Evolutionary conservation across 2,329 filamentous ascomycete species (phyloP), one percentile per base, ranked within the genome.

Genomic region (Cytospora schulzeri): DNA sequence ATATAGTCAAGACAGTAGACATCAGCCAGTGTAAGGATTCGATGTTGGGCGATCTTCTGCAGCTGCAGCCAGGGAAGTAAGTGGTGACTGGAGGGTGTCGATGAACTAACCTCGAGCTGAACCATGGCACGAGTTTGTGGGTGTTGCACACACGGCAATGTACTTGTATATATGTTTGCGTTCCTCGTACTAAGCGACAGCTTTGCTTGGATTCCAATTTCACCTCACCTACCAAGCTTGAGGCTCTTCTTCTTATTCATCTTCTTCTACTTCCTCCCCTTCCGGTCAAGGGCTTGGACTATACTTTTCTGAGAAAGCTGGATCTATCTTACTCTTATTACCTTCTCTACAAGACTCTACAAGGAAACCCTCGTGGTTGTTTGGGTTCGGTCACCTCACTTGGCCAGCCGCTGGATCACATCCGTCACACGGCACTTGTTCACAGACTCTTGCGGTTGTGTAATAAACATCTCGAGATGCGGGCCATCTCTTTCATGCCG

Each of bases 401-500:
- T 19, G 11, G 14, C 26, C 35, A 38, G 58, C 51, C 26, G 35
- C 51, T 55, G 51, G 35, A 61, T 17, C 17, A 6, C 4, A n/a
- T 19, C 38, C 52, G 22, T 56, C 19, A 62, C 60, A 62, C 38
- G 51, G 51, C 60, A 15, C 9, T 12, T 24, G 2, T 48, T 24
- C n/a, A 14, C 28, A n/a, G 9, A 11, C 52, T n/a, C n/a, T 54
- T 31, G 35, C n/a, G 4, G 19, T 28, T 48, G 52, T 38, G 29
- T 51, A 51, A 50, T 57, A 51, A 62, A 62, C 38, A 62, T 14
- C 52, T 4, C 60, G 52, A 58, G 65, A 66, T 66, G 65, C 62
- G 61, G 65, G 65, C 55, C 65, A 56, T 66, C 65, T 55, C 29
- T 24, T 60, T 65, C 5, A 35, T 62, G 11, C 26, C 51, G 35